Evolutionary conservation across 208 protist genomes (phyloP), one percentile per base, ranked within the genome.

Genomic region (Crithidia mellificae): DNA sequence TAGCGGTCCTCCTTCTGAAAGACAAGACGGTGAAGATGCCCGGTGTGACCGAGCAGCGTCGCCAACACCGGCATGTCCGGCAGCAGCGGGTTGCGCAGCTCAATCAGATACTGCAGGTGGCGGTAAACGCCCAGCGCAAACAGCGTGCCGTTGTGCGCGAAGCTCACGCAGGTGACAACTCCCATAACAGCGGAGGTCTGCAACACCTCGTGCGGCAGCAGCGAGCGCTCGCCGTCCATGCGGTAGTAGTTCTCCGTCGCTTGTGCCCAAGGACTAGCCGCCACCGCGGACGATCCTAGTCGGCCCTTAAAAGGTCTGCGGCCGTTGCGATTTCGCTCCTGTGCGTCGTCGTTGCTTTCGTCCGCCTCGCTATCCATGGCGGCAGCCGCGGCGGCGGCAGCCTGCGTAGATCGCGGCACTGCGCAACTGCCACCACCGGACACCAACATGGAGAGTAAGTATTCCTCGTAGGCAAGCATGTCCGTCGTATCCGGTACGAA

Each of bases 391-490:
- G 24, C 43, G 1, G 44, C 38, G 24, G 32, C 46, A 14, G 50
- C 25, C 12, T 54, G 56, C 8, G 52, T 25, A 6, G 63, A 71
- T 6, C 72, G 66, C 20, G 76, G 76, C 25, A 80, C 68, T n/a
- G 70, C 53, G 51, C 71, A 74, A 56, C 72, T 72, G 27, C 66
- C 75, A 0, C 69, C 73, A 22, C 58, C 67, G 27, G 78, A 54
- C 24, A 79, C 68, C 19, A 90, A 76, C 39, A 83, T 77, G 12
- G 83, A 74, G 19, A 88, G 38, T 43, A 92, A 67, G 63, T 86
- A 81, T 64, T 86, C 89, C 62, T 94, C 86, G 61, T 83, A 89
- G 14, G 77, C 53, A 3, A 87, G 68, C 63, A 89, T 79, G 25
- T 68, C 59, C 22, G 83, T 83, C 25, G 73, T 55, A 12, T 56